Conservation (phyloP, 768 basidiomycete species). For the Tricholoma sp. region DNA sequence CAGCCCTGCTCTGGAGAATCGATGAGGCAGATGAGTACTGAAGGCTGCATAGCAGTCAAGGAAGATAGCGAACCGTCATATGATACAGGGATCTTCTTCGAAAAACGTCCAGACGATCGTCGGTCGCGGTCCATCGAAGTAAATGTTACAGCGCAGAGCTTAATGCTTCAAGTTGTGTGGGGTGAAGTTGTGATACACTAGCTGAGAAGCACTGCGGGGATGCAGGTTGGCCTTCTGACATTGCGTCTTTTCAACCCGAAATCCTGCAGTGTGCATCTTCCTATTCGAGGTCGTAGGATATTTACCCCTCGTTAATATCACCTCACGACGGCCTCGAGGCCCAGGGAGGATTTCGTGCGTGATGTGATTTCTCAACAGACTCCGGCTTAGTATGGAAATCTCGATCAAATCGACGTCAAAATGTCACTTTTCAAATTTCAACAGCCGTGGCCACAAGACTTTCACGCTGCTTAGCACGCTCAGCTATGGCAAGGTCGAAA, state of each 20-base stretch:
- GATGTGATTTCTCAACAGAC: slow-evolving; percentile 8
- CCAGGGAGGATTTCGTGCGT: not conserved
- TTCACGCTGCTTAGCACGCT: too few relatives aligned
- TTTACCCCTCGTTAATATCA: slow-evolving; percentile 23
- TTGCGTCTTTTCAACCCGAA: slow-evolving; percentile 16
- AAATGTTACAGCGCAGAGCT: slow-evolving; percentile 21
- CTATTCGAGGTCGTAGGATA: slow-evolving; percentile 20
- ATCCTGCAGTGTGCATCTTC: slow-evolving; percentile 11
- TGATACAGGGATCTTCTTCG: slow-evolving; percentile 13
- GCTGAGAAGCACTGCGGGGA: slow-evolving; percentile 3
- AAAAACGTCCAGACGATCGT: slow-evolving; percentile 20
- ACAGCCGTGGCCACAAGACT: not conserved
- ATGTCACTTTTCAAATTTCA: not conserved
- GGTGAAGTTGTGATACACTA: not conserved
- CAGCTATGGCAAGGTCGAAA: not conserved
- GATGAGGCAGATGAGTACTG: not conserved
- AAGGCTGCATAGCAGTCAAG: not conserved
- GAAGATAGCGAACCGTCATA: slow-evolving; percentile 19
- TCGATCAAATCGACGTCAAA: slow-evolving; percentile 1
- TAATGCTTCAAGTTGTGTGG: slow-evolving; percentile 9
- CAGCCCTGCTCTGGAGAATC: slow-evolving; percentile 17
- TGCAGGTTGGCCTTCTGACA: slow-evolving; percentile 3
- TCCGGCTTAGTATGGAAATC: slow-evolving; percentile 4
- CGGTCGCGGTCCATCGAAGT: not conserved
- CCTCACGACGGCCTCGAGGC: slow-evolving; percentile 25